Conservation (phyloP, 169 alveolate species). For the Plasmodium malariae region DNA sequence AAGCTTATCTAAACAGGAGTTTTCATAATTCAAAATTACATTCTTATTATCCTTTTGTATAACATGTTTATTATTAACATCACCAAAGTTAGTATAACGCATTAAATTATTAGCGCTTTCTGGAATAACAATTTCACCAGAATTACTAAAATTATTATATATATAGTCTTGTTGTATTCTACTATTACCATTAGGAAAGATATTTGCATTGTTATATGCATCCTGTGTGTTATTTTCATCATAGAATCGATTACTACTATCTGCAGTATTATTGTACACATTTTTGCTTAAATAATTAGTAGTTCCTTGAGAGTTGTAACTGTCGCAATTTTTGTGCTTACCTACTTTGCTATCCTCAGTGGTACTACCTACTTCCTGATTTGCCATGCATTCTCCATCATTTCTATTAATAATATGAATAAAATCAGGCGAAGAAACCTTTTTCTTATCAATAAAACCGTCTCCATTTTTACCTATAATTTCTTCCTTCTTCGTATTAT, state of each 20-base stretch:
- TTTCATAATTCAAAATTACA: conserved; percentile 6
- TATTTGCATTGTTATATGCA: too few species aligned
- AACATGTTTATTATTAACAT: conserved; percentile 9
- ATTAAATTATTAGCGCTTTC: background rate
- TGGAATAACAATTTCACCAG: background rate
- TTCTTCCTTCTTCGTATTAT: too few species aligned
- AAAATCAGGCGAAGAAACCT: background rate
- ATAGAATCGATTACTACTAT: background rate
- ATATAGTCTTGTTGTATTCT: too few species aligned
- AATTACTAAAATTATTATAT: background rate
- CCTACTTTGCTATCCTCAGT: background rate
- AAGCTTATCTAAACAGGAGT: background rate
- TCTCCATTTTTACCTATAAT: background rate
- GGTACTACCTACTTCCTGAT: background rate
- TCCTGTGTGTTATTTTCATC: background rate
- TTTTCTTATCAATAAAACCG: background rate
- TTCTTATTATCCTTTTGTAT: conserved; percentile 4
- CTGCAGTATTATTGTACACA: background rate
- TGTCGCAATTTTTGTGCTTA: background rate
- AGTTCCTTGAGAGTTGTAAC: background rate
- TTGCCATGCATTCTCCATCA: background rate
- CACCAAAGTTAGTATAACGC: background rate
- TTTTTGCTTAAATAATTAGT: background rate
- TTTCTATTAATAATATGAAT: background rate
- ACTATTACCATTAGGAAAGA: too few species aligned